Evolutionary conservation across 2,329 filamentous ascomycete genomes (phyloP), one percentile per base, ranked within the genome.

Genomic region (Cordyceps pruinosa): DNA sequence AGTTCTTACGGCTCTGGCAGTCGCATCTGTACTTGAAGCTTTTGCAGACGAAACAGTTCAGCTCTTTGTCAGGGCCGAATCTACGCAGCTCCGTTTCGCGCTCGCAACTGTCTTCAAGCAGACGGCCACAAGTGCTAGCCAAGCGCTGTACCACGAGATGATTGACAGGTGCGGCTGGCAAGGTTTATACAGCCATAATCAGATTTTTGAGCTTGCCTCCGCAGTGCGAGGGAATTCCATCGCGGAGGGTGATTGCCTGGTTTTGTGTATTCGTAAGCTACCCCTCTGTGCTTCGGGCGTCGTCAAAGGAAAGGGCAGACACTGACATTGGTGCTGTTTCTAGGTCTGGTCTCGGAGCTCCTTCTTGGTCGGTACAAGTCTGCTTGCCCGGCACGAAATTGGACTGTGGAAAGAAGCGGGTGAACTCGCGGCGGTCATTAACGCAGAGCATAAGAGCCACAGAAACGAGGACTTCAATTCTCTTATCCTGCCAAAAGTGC

Each of bases 131-230:
- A 10, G n/a, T 23, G 26, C 23, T 12, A 44, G 12, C 41, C 13
- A 44, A 23, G 8, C 23, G 8, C 41, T 44, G 12, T 44, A 44
- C 26, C 3, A 10, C 13, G 41, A 44, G 13, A 25, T 44, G 23
- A 52, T 58, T 15, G 68, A 69, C 15, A 59, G 66, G 26, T 68
- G 65, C 46, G 66, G 66, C 9, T 67, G 63, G 66, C 65, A 66
- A 39, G 67, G 66, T 2, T 51, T 69, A 4, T 67, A 60, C 32
- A 37, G 48, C 1, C 58, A 67, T 45, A 69, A 68, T 42, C 59
- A 63, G 39, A 60, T 69, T 2, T 59, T 58, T 23, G 64, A 69
- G 45, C 15, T 65, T 17, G 57, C 37, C 2, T 56, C 48, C 13
- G 54, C 59, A 10, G 32, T 64, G 7, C 60, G 60, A 32, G 65